phyloP scores from a whole-genome alignment of 2,329 filamentous ascomycete species.

The Berkeleyomyces rouxiae region DNA sequence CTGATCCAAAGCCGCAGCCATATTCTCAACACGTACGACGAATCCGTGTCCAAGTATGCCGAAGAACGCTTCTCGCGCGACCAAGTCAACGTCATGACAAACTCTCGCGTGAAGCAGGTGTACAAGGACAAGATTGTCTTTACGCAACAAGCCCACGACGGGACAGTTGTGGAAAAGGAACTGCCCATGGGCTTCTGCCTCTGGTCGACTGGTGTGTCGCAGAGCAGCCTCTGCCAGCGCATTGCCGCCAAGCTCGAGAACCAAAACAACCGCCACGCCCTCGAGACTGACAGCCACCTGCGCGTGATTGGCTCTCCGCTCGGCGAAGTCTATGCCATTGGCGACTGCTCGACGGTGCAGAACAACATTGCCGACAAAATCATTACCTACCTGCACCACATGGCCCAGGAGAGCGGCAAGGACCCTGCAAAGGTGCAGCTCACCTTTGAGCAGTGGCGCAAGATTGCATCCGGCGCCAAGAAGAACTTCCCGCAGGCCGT shows the following conservation, averaged over 20 bases:
- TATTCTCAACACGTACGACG: conserved; percentile 96
- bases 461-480: conserved; percentile 67
- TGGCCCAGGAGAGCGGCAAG: conserved; percentile 82
- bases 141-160: conserved; percentile 61
- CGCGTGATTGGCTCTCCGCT: conserved; percentile 76
- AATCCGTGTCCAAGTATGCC: conserved; percentile 80
- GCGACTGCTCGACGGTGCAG: conserved; percentile 90
- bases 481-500: conserved; percentile 82
- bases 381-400: conserved; percentile 69
- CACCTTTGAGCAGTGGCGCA: conserved; percentile 75
- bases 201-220: conserved; percentile 91
- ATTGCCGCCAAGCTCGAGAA: conserved; percentile 59
- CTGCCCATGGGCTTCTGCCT: conserved; percentile 91
- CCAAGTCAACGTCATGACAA: conserved; percentile 79
- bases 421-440: conserved; percentile 80
- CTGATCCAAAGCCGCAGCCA: conserved; percentile 88
- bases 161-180: conserved; percentile 69
- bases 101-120: conserved; percentile 85
- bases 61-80: conserved; percentile 84
- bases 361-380: conserved; percentile 93
- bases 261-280: conserved; percentile 77
- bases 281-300: conserved; percentile 89
- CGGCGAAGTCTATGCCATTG: conserved; percentile 90
- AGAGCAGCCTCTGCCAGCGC: conserved; percentile 62
- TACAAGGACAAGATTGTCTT: conserved; percentile 71